Percentiles rank a stretch among this genome's conserved stretches.
phyloP scores from a whole-genome alignment of 2,329 filamentous ascomycete species.

The Stemphylium vesicarium region DNA sequence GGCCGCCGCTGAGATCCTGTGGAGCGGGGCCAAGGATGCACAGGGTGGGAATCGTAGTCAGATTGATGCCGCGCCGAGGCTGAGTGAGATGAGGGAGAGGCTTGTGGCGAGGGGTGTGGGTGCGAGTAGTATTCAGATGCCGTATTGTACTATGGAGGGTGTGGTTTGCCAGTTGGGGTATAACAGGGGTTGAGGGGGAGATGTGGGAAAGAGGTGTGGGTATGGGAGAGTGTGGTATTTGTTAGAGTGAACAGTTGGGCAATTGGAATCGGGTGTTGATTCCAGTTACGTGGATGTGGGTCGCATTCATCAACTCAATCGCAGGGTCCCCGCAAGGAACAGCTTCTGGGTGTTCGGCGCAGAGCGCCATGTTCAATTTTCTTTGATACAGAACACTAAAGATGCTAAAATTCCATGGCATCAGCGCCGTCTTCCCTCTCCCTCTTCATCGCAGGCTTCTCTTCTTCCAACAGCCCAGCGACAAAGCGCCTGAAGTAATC shows the following conservation, averaged over 20 bases:
- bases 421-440: slow-evolving; percentile 64
- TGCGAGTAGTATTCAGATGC: slow-evolving; percentile 73
- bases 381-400: neutral
- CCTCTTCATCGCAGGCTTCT: slow-evolving; percentile 55
- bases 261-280: too few relatives aligned
- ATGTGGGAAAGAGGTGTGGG: neutral
- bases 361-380: neutral
- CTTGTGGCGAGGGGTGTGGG: slow-evolving; percentile 71
- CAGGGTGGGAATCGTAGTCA: slow-evolving; percentile 73
- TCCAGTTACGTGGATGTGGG: too few relatives aligned
- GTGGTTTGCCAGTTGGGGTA: slow-evolving; percentile 37
- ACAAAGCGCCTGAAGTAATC: slow-evolving; percentile 89
- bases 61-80: slow-evolving; percentile 69
- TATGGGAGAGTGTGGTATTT: neutral
- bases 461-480: slow-evolving; percentile 76
- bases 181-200: neutral
- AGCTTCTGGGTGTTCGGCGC: neutral
- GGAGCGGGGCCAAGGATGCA: slow-evolving; percentile 73
- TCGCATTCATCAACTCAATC: neutral
- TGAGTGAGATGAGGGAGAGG: slow-evolving; percentile 78
- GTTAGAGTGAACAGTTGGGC: neutral
- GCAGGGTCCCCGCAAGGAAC: neutral
- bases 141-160: slow-evolving; percentile 71
- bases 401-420: slow-evolving; percentile 69
- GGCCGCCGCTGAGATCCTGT: slow-evolving; percentile 79